A percentile compares a stretch with the other conserved stretches of the same genome.
phyloP scores from a whole-genome alignment of 2,329 filamentous ascomycete species.

The Ascocoryne sarcoides region DNA sequence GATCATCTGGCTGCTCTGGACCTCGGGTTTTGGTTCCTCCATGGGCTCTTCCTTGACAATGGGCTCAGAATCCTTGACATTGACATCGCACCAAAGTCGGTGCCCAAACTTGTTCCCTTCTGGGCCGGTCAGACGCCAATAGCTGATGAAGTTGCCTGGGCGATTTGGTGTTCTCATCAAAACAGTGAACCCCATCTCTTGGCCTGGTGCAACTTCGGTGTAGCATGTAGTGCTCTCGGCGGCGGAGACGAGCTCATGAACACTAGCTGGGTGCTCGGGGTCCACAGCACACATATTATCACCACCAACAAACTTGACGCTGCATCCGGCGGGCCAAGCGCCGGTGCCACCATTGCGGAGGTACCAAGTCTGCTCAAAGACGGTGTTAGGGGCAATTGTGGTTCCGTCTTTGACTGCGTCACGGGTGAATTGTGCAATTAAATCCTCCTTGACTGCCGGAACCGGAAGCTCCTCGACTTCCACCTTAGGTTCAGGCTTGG shows the following conservation, averaged over 20 bases:
- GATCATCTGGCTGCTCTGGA: constrained; percentile 67
- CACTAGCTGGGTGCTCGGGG: constrained; percentile 67
- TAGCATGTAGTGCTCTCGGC: constrained; percentile 75
- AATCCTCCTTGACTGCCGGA: constrained; percentile 29
- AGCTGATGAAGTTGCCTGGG: constrained; percentile 76
- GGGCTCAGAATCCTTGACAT: constrained; percentile 43
- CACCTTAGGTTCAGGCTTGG: constrained; percentile 23
- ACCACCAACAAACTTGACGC: constrained; percentile 83
- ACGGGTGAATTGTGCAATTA: constrained; percentile 62
- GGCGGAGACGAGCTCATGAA: constrained; percentile 66
- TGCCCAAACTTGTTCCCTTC: constrained; percentile 82
- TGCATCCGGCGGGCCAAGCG: constrained; percentile 82
- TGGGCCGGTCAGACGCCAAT: constrained; percentile 85
- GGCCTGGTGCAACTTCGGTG: constrained; percentile 59
- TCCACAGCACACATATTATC: constrained; percentile 95
- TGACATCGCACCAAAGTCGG: constrained; percentile 89
- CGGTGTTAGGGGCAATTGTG: constrained; percentile 56
- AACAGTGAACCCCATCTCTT: constrained; percentile 74
- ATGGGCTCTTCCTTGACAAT: constrained; percentile 29
- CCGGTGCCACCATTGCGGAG: constrained; percentile 73
- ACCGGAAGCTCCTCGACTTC: constrained; percentile 28
- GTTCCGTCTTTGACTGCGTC: constrained; percentile 77
- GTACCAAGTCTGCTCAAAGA: constrained; percentile 87
- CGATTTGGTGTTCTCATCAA: constrained; percentile 72
- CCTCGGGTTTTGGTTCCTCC: constrained; percentile 26